phyloP scores from a whole-genome alignment of 2,329 filamentous ascomycete genomes.

The Fusarium hostae region DNA sequence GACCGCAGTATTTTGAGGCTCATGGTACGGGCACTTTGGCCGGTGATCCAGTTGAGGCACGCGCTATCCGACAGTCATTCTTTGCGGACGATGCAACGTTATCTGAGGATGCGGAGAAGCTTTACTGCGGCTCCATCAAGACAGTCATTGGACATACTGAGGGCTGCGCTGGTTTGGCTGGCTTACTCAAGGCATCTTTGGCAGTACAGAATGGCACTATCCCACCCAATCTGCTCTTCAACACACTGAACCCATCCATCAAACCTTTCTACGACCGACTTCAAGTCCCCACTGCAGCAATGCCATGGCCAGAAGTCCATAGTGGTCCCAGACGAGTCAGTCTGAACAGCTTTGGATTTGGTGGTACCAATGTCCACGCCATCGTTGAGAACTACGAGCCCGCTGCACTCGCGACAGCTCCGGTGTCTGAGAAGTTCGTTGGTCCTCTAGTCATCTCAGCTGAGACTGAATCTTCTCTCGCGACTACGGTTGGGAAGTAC shows the following conservation, averaged over 20 bases:
- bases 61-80: neutral
- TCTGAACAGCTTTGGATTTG: conserved; percentile 34
- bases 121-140: conserved; percentile 9
- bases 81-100: neutral
- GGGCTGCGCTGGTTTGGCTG: neutral
- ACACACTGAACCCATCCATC: conserved; percentile 56
- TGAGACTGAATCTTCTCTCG: neutral
- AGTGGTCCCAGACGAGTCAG: conserved; percentile 17
- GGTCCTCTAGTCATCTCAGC: neutral
- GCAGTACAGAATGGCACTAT: neutral
- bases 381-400: conserved; percentile 16
- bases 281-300: conserved; percentile 21
- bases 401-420: neutral
- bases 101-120: neutral
- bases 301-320: conserved; percentile 17
- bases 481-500: neutral
- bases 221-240: conserved; percentile 54
- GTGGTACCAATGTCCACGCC: conserved; percentile 27
- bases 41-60: neutral
- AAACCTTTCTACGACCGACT: conserved; percentile 25
- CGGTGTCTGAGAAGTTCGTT: neutral
- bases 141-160: neutral
- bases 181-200: neutral
- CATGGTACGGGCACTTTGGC: conserved; percentile 1
- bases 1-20: conserved; percentile 9